Percentiles rank a stretch among this genome's conserved stretches.
Conservation (phyloP, 2,329 filamentous ascomycete genomes). For the Ophiosphaerella herpotricha region DNA sequence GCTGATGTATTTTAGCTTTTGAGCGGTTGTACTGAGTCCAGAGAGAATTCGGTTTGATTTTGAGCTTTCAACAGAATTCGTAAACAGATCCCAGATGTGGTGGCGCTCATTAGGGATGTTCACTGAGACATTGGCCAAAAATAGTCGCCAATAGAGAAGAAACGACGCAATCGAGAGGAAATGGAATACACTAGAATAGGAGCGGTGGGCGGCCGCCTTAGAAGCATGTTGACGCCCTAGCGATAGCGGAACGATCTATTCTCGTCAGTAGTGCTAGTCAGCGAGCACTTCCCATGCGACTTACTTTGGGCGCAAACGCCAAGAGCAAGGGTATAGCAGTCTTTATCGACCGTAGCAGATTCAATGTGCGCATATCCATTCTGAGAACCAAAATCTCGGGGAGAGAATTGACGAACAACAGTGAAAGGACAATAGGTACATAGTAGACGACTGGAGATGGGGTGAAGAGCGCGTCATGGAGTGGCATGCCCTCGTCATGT, state of each 20-base stretch:
- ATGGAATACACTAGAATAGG: constrained; percentile 55
- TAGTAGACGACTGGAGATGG: constrained; percentile 42
- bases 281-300: neutral
- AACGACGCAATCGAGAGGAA: constrained; percentile 52
- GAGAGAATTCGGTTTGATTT: constrained; percentile 32
- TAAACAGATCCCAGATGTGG: constrained; percentile 38
- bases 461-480: constrained; percentile 40
- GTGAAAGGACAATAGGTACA: constrained; percentile 52
- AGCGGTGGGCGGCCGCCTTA: constrained; percentile 46
- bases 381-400: constrained; percentile 29
- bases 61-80: constrained; percentile 49
- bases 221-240: constrained; percentile 55
- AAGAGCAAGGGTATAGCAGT: constrained; percentile 39
- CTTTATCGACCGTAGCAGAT: constrained; percentile 22
- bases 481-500: constrained; percentile 34
- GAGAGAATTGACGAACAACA: constrained; percentile 52
- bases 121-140: constrained; percentile 50
- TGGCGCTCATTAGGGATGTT: constrained; percentile 56
- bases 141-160: constrained; percentile 54
- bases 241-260: constrained; percentile 50
- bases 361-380: constrained; percentile 28
- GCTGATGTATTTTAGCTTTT: constrained; percentile 55
- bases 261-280: constrained; percentile 10
- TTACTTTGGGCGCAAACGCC: constrained; percentile 42
- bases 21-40: constrained; percentile 24